A percentile compares a stretch with the other conserved stretches of the same genome.
phyloP scores from a whole-genome alignment of 306 rosid genomes.

The Prunus mira region DNA sequence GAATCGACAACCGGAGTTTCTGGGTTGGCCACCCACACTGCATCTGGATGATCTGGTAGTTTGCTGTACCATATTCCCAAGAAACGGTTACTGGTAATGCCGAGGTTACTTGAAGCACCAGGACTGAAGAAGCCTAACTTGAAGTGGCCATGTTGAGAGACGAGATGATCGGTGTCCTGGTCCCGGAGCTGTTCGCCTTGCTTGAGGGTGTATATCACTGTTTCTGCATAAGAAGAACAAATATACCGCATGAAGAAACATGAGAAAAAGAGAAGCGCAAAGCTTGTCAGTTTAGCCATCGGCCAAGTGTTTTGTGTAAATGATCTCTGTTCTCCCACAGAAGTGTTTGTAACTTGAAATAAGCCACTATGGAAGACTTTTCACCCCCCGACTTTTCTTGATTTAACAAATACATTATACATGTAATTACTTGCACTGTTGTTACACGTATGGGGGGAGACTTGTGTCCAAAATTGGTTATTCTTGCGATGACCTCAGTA shows the following conservation, averaged over 20 bases:
- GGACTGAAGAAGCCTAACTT: constrained; percentile 32
- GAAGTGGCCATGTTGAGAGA: constrained; percentile 17
- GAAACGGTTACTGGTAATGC: constrained; percentile 6
- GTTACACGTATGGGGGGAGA: background rate
- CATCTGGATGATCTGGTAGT: constrained; percentile 25
- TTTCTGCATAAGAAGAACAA: constrained; percentile 2
- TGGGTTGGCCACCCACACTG: constrained; percentile 30
- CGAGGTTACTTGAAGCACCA: constrained; percentile 7
- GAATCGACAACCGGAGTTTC: constrained; percentile 15
- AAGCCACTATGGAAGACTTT: background rate
- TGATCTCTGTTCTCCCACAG: background rate
- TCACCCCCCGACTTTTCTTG: background rate
- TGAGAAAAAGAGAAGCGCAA: background rate
- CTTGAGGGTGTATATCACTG: background rate
- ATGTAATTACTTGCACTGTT: background rate
- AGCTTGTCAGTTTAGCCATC: constrained; percentile 8
- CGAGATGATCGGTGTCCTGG: constrained; percentile 4
- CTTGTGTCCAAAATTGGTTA: background rate
- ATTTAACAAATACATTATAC: background rate
- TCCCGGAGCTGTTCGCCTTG: constrained; percentile 23
- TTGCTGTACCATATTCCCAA: constrained; percentile 31
- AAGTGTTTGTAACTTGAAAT: background rate
- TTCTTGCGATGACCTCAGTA: background rate
- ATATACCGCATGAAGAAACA: background rate
- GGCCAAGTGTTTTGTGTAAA: background rate